These are phyloP conservation scores for Dendrobium nobile DNA, from an alignment of 106 monocot genomes.

Conservation along the genomic window DNA sequence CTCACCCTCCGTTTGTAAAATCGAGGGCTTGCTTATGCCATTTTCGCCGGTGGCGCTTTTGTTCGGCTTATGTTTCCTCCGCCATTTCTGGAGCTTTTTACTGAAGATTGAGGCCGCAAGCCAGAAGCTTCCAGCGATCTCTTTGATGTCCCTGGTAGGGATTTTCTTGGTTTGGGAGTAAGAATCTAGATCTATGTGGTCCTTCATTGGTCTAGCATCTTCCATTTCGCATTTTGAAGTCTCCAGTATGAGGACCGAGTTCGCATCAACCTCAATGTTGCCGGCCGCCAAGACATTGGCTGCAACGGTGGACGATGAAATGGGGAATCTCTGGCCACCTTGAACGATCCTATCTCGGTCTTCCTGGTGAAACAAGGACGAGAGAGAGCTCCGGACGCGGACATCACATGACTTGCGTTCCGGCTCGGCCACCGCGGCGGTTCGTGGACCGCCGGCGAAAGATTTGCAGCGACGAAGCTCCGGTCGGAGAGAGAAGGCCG, in stretches of 20 bases:
- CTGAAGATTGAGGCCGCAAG: constrained; percentile 62
- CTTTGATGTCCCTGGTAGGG: constrained; percentile 11
- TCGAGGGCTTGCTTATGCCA: not conserved
- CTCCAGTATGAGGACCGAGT: not conserved
- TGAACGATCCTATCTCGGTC: constrained; percentile 2
- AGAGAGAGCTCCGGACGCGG: constrained; percentile 33
- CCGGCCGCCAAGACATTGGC: not conserved
- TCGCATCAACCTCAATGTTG: not conserved
- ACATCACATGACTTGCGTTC: constrained; percentile 57
- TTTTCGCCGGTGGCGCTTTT: not conserved
- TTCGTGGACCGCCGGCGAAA: constrained; percentile 32
- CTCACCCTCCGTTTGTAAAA: not conserved
- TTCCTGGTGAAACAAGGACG: constrained; percentile 41
- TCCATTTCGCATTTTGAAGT: constrained; percentile 1
- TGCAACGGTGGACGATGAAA: not conserved
- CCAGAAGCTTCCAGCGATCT: constrained; percentile 53
- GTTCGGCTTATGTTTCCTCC: constrained; percentile 32
- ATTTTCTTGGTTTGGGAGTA: constrained; percentile 16
- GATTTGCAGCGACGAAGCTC: constrained; percentile 74
- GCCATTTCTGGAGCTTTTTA: constrained; percentile 73
- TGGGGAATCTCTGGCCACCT: not conserved
- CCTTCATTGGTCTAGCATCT: constrained; percentile 24
- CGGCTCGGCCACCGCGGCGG: constrained; percentile 26
- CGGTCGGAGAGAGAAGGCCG: constrained; percentile 19
- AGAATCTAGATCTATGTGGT: constrained; percentile 23